Evolutionary conservation across 2,329 filamentous ascomycete species (phyloP).

Genomic region (Penicillium thymicola): DNA sequence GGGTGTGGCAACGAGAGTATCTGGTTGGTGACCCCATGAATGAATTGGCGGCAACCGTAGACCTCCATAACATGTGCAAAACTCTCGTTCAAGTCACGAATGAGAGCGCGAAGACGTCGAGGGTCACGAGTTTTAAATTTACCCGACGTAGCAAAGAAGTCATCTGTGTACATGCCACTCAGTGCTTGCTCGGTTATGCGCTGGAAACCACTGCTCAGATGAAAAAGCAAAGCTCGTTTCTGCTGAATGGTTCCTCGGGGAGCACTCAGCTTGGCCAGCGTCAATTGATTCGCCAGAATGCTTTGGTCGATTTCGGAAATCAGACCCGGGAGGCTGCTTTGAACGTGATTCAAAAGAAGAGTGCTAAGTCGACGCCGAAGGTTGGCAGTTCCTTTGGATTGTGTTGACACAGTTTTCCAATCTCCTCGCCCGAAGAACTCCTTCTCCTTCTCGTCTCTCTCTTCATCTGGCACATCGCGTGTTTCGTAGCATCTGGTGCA

Average conservation of each 20-base stretch:
- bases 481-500: not conserved
- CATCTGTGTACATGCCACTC: not conserved
- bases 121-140: slow-evolving; percentile 14
- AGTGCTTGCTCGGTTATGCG: slow-evolving; percentile 1
- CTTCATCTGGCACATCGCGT: not conserved
- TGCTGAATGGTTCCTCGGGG: slow-evolving; percentile 24
- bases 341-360: not conserved
- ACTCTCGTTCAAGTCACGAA: slow-evolving; percentile 25
- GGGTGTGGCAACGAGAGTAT: not conserved
- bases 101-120: slow-evolving; percentile 28
- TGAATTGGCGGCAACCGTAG: slow-evolving; percentile 12
- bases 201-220: not conserved
- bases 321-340: not conserved
- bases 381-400: not conserved
- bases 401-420: slow-evolving; percentile 11
- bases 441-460: not conserved
- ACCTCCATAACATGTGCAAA: slow-evolving; percentile 27
- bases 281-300: slow-evolving; percentile 27
- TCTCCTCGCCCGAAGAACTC: slow-evolving; percentile 26
- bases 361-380: not conserved
- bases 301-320: not conserved
- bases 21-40: not conserved
- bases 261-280: slow-evolving; percentile 24
- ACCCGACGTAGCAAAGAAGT: not conserved
- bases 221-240: slow-evolving; percentile 29